Evolutionary conservation across 2,329 filamentous ascomycete species (phyloP), one percentile per base, ranked within the genome.

Genomic region (Calonectria hawksworthii): DNA sequence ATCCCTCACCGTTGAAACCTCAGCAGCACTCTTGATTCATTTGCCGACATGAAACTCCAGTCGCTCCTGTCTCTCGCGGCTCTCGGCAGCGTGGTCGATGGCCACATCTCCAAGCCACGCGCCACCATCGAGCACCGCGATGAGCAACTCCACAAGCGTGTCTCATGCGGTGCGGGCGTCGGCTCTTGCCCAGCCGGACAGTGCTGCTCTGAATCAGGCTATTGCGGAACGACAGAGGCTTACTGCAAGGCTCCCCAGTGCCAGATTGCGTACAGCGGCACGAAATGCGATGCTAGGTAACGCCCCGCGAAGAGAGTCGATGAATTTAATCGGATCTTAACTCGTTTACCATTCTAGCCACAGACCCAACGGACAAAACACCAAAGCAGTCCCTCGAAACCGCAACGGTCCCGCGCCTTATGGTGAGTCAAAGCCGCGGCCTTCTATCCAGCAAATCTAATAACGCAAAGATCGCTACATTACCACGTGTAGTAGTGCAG

Each of bases 161-260:
- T 54, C 2, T 54, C 51, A 3, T 54, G 51, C 28, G 51, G 51
- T 16, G 51, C 51, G 2, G 51, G 51, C 2, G 26, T 54, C 1
- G 51, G 51, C 6, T 54, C 51, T 18, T 54, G 51, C 21, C 51
- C 28, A 16, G 14, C 51, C 26, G 51, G 51, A 9, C 65, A 79
- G 50, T 86, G 85, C 34, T 86, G 85, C 74, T 86, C 84, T n/a
- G 82, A 77, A 26, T 74, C 76, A 16, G 84, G 84, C 6, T 81
- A 80, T 72, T 86, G 85, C 75, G 85, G 85, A 21, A 84, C 79
- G 3, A 76, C 78, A 4, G 72, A 70, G 23, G 78, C 80, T 4
- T 85, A 80, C 68, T 86, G 84, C 52, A 80, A 76, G 14, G 84
- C 83, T 21, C 83, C 83, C 1, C 80, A 82, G 67, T 86, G 85